Percentiles rank a stretch among this genome's conserved stretches.
These are phyloP conservation scores for Gnomoniopsis sp. DNA, from an alignment of 2,329 filamentous ascomycete genomes.

Conservation along the genomic window DNA sequence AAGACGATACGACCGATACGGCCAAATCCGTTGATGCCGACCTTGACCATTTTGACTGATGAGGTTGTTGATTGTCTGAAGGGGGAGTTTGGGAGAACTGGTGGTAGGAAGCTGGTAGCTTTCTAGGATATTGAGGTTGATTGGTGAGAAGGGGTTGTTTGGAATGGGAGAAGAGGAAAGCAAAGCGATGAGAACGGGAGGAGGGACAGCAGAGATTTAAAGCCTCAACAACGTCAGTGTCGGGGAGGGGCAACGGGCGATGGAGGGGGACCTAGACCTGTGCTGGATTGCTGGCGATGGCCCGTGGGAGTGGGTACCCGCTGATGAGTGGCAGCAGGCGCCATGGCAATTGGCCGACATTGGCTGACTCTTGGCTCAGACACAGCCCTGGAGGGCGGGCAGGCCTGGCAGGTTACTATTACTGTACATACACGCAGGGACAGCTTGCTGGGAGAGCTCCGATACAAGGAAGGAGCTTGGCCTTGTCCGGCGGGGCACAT, in stretches of 20 bases:
- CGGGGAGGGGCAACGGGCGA: constrained; percentile 10
- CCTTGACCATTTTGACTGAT: constrained; percentile 58
- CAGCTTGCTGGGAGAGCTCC: too few species aligned
- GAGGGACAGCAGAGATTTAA: constrained; percentile 19
- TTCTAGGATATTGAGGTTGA: constrained; percentile 7
- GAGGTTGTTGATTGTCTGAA: background rate
- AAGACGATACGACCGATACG: constrained; percentile 99
- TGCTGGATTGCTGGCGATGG: too few species aligned
- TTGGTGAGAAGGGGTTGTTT: constrained; percentile 1
- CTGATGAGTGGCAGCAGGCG: too few species aligned
- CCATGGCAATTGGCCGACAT: too few species aligned
- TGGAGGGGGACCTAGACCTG: too few species aligned
- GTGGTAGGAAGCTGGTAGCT: background rate
- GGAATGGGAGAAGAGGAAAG: constrained; percentile 5
- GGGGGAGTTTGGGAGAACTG: background rate
- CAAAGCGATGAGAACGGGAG: background rate
- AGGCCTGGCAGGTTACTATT: too few species aligned
- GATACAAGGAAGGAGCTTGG: too few species aligned
- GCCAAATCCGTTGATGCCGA: constrained; percentile 99
- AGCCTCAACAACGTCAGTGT: constrained; percentile 18
- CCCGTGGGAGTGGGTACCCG: too few species aligned
- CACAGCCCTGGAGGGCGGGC: too few species aligned
- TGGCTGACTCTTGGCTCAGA: too few species aligned
- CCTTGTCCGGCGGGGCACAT: too few species aligned
- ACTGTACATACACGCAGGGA: too few species aligned